These are phyloP conservation scores for Fusarium sacchari DNA, from an alignment of 2,329 filamentous ascomycete genomes.

Conservation along the genomic window DNA sequence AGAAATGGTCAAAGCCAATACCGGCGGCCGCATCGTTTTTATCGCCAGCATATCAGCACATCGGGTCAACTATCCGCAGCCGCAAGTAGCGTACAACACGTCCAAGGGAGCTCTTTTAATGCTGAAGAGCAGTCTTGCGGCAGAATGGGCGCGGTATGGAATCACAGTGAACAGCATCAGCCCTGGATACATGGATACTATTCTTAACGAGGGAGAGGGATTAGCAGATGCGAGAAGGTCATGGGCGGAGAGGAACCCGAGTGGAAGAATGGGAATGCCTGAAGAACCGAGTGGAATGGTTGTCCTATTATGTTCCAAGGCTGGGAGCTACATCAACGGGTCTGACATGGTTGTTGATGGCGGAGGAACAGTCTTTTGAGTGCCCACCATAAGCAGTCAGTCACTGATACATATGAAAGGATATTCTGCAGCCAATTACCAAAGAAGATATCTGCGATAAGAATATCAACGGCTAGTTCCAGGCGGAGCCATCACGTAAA, in stretches of 20 bases:
- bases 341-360: conserved; percentile 72
- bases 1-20: conserved; percentile 62
- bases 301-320: conserved; percentile 66
- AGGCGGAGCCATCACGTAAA: background rate
- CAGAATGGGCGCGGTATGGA: conserved; percentile 76
- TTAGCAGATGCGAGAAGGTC: conserved; percentile 50
- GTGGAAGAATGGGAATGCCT: conserved; percentile 70
- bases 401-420: background rate
- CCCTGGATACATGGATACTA: conserved; percentile 81
- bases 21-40: conserved; percentile 71
- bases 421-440: too few species aligned
- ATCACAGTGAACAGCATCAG: conserved; percentile 76
- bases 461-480: background rate
- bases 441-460: background rate
- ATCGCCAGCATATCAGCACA: conserved; percentile 76
- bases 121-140: conserved; percentile 61
- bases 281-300: conserved; percentile 70
- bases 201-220: conserved; percentile 73
- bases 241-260: conserved; percentile 70
- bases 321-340: conserved; percentile 73
- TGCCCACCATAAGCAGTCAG: background rate
- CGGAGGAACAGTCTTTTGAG: conserved; percentile 43
- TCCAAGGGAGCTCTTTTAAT: conserved; percentile 74
- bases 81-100: conserved; percentile 77
- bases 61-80: conserved; percentile 76